Evolutionary conservation across 1,284 basidiomycete genomes (phyloP).

Genomic region (Porogramme epimiltina): DNA sequence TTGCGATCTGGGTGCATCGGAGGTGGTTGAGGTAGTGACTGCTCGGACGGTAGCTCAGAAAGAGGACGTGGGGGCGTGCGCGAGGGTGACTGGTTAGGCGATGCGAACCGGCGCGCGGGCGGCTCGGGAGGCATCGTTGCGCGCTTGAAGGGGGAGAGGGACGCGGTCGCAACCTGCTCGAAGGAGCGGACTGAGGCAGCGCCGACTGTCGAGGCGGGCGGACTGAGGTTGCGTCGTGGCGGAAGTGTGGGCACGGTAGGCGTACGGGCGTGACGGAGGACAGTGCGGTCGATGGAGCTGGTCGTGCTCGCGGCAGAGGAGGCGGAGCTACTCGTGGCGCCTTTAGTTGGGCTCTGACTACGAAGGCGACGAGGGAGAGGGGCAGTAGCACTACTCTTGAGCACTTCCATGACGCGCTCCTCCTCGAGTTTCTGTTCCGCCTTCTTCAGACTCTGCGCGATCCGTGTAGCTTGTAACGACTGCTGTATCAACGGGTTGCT

Average conservation of each 20-base stretch:
- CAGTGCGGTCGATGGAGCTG: constrained; percentile 16
- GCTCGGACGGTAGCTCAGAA: constrained; percentile 29
- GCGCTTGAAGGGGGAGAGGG: constrained; percentile 24
- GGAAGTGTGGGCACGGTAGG: constrained; percentile 31
- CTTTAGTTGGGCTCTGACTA: constrained; percentile 34
- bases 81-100: constrained; percentile 19
- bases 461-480: constrained; percentile 68
- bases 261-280: constrained; percentile 7
- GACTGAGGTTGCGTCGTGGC: constrained; percentile 33
- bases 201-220: constrained; percentile 28
- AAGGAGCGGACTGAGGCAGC: constrained; percentile 39
- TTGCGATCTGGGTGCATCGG: constrained; percentile 64
- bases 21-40: no score
- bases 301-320: constrained; percentile 18
- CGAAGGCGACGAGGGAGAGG: constrained; percentile 22
- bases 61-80: constrained; percentile 26
- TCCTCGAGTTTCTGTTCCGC: constrained; percentile 68
- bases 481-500: constrained; percentile 58
- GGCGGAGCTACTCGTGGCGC: constrained; percentile 11
- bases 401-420: constrained; percentile 68
- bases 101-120: constrained; percentile 23
- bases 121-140: constrained; percentile 6
- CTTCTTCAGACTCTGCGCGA: constrained; percentile 66
- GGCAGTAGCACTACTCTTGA: constrained; percentile 43
- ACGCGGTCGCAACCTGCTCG: constrained; percentile 44